Evolutionary conservation across 768 basidiomycete genomes (phyloP).

Genomic region (Cystobasidium tubakii): DNA sequence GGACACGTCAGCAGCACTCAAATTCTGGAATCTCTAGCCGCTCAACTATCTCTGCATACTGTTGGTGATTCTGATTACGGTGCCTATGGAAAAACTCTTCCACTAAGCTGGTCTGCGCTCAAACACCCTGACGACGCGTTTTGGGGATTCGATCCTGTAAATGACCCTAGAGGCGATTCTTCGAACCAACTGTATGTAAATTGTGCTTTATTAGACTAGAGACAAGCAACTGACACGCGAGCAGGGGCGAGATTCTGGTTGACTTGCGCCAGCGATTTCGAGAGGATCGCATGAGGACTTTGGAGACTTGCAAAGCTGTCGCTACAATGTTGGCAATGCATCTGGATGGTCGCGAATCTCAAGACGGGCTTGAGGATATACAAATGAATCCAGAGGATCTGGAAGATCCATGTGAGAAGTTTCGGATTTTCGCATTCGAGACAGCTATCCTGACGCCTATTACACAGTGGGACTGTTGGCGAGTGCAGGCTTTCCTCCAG

Average conservation of each 20-base stretch:
- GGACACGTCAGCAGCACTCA: not conserved
- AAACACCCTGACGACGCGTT: not conserved
- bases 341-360: not conserved
- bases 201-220: not conserved
- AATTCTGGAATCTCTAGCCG: not conserved
- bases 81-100: not conserved
- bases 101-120: not conserved
- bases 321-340: not conserved
- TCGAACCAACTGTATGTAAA: not conserved
- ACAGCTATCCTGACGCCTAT: too few species aligned
- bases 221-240: not conserved
- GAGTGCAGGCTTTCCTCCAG: too few species aligned
- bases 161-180: not conserved
- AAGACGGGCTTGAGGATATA: too few species aligned
- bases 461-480: too few species aligned
- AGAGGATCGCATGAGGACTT: not conserved
- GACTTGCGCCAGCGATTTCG: not conserved
- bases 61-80: not conserved
- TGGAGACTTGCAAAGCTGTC: not conserved
- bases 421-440: too few species aligned
- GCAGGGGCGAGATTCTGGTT: not conserved
- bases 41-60: not conserved
- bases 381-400: too few species aligned
- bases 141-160: not conserved
- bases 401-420: too few species aligned